Base-by-base conservation (phyloP, 2,329 filamentous ascomycete genomes). In the Microcyclospora pomicola region DNA sequence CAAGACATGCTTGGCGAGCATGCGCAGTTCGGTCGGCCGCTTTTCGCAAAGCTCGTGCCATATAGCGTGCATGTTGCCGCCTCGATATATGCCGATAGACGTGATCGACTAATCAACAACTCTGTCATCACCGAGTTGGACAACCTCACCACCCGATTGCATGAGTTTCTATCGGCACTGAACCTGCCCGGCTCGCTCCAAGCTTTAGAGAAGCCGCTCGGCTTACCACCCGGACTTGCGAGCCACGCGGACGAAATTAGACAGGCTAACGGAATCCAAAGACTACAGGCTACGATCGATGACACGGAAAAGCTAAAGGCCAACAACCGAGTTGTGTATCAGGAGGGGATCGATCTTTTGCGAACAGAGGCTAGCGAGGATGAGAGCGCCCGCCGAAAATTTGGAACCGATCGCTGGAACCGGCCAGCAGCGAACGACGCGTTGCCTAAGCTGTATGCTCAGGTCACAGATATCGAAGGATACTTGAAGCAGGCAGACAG, bases 1-100 rank as follows among this genome's bases (percentile, higher is more conserved):
- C 76, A 82, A 38, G 77, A 83, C 1, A 77, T 82, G 56, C 69
- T 98, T 3, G 85, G 86, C 2, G 47, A 47, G 11, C 42, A 41
- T 6, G 76, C 76, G 11, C 80, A 87, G 41, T 81, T 95, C 50
- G 88, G 91, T 0, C 77, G 77, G 15, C 82, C 86, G 0, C 64
- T 98, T 0, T 96, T 98, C 56, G 76, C 82, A 2, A 91, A 88
- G 50, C 71, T 98, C 2, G 91, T 98, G 0, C 91, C 91, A 0
- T 96, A 95, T 56, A 86, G 87, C 0, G 91, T 96, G 0, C 91
- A 98, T 53, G 74, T 96, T 35, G 91, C 91, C 6, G 84, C 87
- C 1, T 94, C 85, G 34, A 94, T 96, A 27, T 98, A 98, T 54
- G 86, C 86, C 39, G 87, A 96, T 55, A 75, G 87, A 11, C 73